These are phyloP conservation scores for Aspergillus arachidicola DNA, from an alignment of 2,329 filamentous ascomycete species.

Conservation along the genomic window DNA sequence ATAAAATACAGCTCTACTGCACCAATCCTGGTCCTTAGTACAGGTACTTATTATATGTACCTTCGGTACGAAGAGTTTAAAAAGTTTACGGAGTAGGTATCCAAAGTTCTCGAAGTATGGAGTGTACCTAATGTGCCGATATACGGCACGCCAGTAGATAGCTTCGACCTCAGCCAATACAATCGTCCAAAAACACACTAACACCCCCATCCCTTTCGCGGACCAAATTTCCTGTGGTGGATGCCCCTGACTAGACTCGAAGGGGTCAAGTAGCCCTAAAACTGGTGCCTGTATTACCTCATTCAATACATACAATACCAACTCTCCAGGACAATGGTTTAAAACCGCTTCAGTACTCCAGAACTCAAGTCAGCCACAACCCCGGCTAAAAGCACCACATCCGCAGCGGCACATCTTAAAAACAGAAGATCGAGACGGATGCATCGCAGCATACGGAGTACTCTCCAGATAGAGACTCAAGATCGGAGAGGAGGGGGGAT, in stretches of 20 bases:
- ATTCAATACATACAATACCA: neutral
- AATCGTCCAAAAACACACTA: neutral
- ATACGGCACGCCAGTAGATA: neutral
- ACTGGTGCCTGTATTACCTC: neutral
- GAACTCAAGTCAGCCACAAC: neutral
- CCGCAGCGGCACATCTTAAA: neutral
- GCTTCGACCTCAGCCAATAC: neutral
- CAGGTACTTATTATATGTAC: neutral
- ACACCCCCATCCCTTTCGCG: neutral
- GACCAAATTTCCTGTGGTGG: conserved; percentile 2
- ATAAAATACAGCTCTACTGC: neutral
- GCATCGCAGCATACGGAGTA: neutral
- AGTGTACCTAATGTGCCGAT: neutral
- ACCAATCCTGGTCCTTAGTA: neutral
- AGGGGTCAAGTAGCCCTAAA: neutral
- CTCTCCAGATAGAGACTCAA: neutral
- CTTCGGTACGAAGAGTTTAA: neutral
- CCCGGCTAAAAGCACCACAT: neutral
- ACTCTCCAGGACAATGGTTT: neutral
- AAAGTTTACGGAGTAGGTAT: neutral
- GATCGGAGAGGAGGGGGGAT: neutral
- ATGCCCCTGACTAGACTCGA: conserved; percentile 21
- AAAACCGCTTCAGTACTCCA: too few species aligned
- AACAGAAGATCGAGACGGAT: neutral
- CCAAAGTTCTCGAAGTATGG: neutral